phyloP scores from a whole-genome alignment of 2,329 filamentous ascomycete species.

The Botrytis deweyae region DNA sequence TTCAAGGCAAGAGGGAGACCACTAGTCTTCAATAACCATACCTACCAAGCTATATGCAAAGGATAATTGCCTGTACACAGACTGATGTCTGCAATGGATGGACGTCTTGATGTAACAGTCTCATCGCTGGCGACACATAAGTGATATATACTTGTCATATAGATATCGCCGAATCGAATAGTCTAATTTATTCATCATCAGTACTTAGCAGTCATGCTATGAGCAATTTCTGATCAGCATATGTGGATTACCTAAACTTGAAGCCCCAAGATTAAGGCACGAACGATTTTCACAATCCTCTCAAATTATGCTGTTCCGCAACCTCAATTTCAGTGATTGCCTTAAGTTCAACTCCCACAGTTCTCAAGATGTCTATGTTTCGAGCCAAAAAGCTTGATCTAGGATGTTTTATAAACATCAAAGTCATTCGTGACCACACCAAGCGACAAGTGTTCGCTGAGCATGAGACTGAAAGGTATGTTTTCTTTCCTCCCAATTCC shows the following conservation, averaged over 20 bases:
- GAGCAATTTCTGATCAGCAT: not conserved
- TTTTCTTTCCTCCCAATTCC: not conserved
- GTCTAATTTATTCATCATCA: not conserved
- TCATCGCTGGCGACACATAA: not conserved
- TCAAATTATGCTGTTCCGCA: not conserved
- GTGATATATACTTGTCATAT: not conserved
- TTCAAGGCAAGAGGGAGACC: not conserved
- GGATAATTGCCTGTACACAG: not conserved
- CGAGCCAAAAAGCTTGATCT: slow-evolving; percentile 87
- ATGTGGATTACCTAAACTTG: not conserved
- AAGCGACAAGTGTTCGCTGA: slow-evolving; percentile 92
- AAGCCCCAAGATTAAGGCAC: not conserved
- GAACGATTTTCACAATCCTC: not conserved
- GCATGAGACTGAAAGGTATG: slow-evolving; percentile 77
- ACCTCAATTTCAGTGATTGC: not conserved
- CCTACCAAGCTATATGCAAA: not conserved
- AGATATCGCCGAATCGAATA: not conserved
- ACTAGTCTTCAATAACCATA: not conserved
- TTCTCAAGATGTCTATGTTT: slow-evolving; percentile 73
- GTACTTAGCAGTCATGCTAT: not conserved
- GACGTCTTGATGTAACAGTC: not conserved
- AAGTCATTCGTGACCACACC: slow-evolving; percentile 88
- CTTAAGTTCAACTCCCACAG: not conserved
- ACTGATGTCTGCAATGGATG: not conserved
- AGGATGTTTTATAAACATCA: slow-evolving; percentile 81